These are phyloP conservation scores for Tuber microsphaerosporum DNA, from an alignment of 495 filamentous ascomycete species.

Conservation along the genomic window DNA sequence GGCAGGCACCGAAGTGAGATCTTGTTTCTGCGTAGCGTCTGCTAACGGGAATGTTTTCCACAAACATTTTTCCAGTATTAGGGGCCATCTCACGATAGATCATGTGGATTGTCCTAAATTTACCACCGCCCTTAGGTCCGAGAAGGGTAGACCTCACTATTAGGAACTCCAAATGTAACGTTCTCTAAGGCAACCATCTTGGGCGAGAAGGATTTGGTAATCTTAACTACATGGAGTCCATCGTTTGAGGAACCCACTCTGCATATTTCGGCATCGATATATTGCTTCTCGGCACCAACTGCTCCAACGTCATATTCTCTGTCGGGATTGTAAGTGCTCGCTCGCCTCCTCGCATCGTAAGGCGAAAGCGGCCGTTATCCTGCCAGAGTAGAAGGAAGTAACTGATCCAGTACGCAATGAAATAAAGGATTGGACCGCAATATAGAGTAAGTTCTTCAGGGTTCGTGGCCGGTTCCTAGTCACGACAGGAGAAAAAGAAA, in stretches of 20 bases:
- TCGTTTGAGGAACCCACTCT: slow-evolving; percentile 51
- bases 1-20: no score
- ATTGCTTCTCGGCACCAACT: slow-evolving; percentile 37
- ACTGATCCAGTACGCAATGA: slow-evolving; percentile 60
- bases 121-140: no score
- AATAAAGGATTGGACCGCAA: slow-evolving; percentile 70
- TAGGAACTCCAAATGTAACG: no score
- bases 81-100: no score
- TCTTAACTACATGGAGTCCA: slow-evolving; percentile 65
- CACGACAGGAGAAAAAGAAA: slow-evolving; percentile 65
- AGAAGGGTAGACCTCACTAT: no score
- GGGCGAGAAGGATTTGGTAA: slow-evolving; percentile 66
- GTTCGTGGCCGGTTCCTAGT: slow-evolving; percentile 54
- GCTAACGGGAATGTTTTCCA: no score
- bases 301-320: slow-evolving; percentile 41
- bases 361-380: slow-evolving; percentile 55
- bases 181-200: no score
- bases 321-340: slow-evolving; percentile 46
- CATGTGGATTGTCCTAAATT: no score
- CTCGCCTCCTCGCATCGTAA: slow-evolving; percentile 45
- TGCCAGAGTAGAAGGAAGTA: slow-evolving; percentile 66
- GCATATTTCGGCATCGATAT: slow-evolving; percentile 47
- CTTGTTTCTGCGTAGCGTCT: no score
- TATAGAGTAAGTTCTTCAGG: slow-evolving; percentile 65
- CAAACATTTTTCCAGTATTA: no score